phyloP scores from a whole-genome alignment of 2,329 filamentous ascomycete genomes.

The Xylaria sp. region DNA sequence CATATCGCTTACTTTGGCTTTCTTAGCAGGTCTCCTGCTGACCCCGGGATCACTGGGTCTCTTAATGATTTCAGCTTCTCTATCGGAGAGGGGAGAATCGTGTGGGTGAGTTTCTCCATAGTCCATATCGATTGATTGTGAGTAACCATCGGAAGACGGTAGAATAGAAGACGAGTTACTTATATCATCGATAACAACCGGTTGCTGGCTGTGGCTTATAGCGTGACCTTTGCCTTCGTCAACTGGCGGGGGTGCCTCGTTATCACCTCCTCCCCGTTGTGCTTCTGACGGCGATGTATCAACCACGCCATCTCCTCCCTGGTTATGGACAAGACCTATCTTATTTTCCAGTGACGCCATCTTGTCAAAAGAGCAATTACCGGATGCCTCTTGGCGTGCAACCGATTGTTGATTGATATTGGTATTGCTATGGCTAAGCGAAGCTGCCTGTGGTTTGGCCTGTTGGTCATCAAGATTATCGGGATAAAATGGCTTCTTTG shows the following conservation, averaged over 20 bases:
- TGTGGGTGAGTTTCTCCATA: neutral
- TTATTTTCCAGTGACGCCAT: neutral
- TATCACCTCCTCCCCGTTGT: constrained; percentile 9
- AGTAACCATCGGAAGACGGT: neutral
- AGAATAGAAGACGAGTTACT: neutral
- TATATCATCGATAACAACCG: neutral
- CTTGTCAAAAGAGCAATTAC: neutral
- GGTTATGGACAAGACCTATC: neutral
- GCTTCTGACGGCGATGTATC: neutral
- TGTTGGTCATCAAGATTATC: neutral
- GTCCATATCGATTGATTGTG: neutral
- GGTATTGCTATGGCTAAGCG: neutral
- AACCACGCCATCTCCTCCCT: neutral
- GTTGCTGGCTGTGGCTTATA: constrained; percentile 1
- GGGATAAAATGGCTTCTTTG: constrained; percentile 29
- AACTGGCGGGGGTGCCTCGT: neutral
- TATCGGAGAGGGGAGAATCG: neutral
- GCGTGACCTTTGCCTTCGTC: constrained; percentile 8
- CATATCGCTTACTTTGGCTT: neutral
- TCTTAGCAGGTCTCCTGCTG: neutral
- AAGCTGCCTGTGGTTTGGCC: neutral
- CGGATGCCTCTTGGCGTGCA: neutral
- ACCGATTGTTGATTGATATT: neutral
- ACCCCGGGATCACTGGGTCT: neutral
- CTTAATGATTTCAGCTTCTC: neutral